Conservation (phyloP, 306 rosid genomes). For the Luffa aegyptiaca region DNA sequence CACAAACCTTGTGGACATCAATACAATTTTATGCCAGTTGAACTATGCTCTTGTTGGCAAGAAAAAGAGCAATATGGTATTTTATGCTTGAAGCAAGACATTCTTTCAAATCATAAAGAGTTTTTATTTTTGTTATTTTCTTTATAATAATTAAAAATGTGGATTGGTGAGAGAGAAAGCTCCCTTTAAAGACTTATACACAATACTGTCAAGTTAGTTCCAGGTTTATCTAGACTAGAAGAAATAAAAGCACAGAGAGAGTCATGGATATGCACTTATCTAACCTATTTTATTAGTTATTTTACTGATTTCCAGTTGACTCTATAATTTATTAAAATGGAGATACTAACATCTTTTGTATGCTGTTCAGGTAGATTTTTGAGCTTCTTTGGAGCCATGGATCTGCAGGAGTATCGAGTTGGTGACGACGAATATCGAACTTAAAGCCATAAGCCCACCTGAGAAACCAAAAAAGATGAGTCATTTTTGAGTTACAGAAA, state of each 20-base stretch:
- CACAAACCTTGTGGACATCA: too few relatives aligned
- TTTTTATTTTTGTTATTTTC: not conserved
- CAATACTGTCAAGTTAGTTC: not conserved
- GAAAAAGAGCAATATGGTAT: not conserved
- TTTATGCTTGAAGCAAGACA: not conserved
- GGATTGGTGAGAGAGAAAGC: not conserved
- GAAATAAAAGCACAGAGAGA: not conserved
- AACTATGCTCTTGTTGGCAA: too few relatives aligned
- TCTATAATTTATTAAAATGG: not conserved
- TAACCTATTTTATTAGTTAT: not conserved
- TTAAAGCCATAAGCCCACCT: slow-evolving; percentile 96
- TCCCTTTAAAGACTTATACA: not conserved
- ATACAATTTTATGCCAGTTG: too few relatives aligned
- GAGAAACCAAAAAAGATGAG: slow-evolving; percentile 19
- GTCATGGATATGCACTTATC: not conserved
- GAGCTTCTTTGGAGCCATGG: slow-evolving; percentile 23
- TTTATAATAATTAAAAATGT: not conserved
- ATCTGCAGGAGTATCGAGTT: slow-evolving; percentile 84
- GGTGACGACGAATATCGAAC: slow-evolving; percentile 86
- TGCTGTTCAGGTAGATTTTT: slow-evolving; percentile 1
- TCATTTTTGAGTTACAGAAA: not conserved
- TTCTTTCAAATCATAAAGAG: not conserved
- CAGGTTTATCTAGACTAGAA: not conserved
- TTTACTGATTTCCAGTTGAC: not conserved
- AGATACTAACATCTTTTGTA: not conserved